Base-by-base conservation (phyloP, 106 monocot genomes). In the Apostasia shenzhenica region DNA sequence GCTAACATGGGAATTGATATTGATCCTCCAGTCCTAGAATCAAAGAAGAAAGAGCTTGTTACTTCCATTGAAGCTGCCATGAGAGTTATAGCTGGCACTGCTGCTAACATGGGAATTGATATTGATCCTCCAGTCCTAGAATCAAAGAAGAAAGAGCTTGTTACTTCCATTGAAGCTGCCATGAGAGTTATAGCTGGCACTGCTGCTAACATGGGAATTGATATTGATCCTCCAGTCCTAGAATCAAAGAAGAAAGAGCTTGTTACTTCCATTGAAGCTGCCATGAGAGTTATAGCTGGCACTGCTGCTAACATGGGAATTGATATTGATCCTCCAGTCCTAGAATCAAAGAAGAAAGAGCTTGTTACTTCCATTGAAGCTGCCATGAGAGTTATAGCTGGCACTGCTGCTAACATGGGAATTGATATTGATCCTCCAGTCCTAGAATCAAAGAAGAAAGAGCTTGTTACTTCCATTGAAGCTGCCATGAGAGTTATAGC, bases 281-380 rank as follows among this genome's bases (percentile, higher is more conserved):
- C 97, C 53, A 97, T 92, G 92, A 89, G 97, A 69, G 81, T 97
- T 6, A 85, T 97, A 51, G 86, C 97, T n/a, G 97, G 97, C 12
- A 97, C 92, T 57, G 92, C 97, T 42, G 97, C 92, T 48, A 97
- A 92, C 66, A 89, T 97, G 97, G 97, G 97, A 61, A 97, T 97
- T 53, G 97, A 87, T 44, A 52, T 97, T 38, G 89, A 89, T n/a
- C 95, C 95, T 8, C 92, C 92, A 7, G 61, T 97, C 8, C 86
- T 97, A 50, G 80, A 89, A 66, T 78, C 84, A 11, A 89, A 92
- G 70, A 76, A 87, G 79, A 92, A 97, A n/a, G n/a, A n/a, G n/a
- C n/a, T n/a, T n/a, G n/a, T n/a, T 49, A 85, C 80, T 4, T 79
- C 48, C 14, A 79, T 92, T 12, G 92, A 97, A 37, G 87, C 97